phyloP scores from a whole-genome alignment of 176 grass and related monocot genomes.

The Thinopyrum elongatum region DNA sequence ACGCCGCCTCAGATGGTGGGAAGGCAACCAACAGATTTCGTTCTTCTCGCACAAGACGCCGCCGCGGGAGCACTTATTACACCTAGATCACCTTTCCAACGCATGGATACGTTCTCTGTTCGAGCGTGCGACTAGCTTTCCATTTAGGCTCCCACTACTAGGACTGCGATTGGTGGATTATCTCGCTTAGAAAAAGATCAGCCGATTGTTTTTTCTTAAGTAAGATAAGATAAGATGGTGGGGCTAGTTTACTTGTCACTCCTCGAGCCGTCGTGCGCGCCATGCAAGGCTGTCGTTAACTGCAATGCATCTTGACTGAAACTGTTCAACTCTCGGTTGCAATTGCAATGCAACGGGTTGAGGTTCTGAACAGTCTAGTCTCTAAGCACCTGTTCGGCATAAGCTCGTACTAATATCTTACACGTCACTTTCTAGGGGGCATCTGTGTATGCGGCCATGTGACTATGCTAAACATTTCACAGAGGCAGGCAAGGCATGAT shows the following conservation, averaged over 20 bases:
- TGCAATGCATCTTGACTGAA: neutral
- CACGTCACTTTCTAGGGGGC: neutral
- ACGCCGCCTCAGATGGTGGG: neutral
- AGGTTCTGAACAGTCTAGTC: neutral
- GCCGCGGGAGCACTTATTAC: neutral
- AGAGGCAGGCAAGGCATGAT: neutral
- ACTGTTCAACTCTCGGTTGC: neutral
- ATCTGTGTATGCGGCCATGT: neutral
- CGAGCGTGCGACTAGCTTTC: neutral
- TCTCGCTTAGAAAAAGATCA: neutral
- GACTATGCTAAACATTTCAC: neutral
- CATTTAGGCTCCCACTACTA: neutral
- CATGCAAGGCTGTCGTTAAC: neutral
- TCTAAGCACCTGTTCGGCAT: neutral
- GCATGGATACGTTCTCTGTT: neutral
- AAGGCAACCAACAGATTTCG: neutral
- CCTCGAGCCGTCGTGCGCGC: neutral
- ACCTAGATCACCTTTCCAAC: neutral
- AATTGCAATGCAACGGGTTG: neutral
- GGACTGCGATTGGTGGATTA: neutral
- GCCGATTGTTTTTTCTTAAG: neutral
- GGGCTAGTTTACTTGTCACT: no score
- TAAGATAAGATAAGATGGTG: no score
- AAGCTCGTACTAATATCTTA: neutral
- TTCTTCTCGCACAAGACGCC: neutral